Evolutionary conservation across 2,329 filamentous ascomycete species (phyloP).

Genomic region (Ophiosphaerella narmari): DNA sequence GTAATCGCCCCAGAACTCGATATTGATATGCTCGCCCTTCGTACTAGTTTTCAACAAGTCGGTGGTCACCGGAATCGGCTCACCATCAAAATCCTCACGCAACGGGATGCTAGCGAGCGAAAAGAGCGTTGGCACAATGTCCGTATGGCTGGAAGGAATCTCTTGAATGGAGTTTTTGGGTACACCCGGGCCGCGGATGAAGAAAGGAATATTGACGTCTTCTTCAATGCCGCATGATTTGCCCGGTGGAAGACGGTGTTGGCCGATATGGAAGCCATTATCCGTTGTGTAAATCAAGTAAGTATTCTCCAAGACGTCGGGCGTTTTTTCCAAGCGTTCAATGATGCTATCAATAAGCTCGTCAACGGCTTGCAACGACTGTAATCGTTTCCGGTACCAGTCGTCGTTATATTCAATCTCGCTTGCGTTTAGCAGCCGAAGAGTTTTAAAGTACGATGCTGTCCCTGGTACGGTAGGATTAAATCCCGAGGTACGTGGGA

Average conservation of each 20-base stretch:
- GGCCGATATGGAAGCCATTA: constrained; percentile 50
- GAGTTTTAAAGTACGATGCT: constrained; percentile 25
- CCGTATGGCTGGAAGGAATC: constrained; percentile 44
- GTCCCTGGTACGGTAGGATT: constrained; percentile 59
- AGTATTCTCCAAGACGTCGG: constrained; percentile 53
- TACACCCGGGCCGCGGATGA: constrained; percentile 47
- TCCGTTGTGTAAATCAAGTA: constrained; percentile 50
- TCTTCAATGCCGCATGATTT: constrained; percentile 49
- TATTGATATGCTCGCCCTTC: constrained; percentile 46
- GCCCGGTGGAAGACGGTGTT: constrained; percentile 48
- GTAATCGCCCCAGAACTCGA: constrained; percentile 49
- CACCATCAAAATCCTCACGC: constrained; percentile 45
- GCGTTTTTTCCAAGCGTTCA: constrained; percentile 46
- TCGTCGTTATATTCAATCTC: constrained; percentile 58
- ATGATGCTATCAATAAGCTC: constrained; percentile 58
- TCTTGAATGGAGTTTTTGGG: constrained; percentile 26
- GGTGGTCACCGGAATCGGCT: constrained; percentile 38
- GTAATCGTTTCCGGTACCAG: constrained; percentile 57
- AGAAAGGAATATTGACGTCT: constrained; percentile 50
- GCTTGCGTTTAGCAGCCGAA: constrained; percentile 49
- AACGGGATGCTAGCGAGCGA: constrained; percentile 38
- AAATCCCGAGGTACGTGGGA: constrained; percentile 68
- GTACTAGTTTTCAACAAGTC: constrained; percentile 2
- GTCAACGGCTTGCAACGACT: constrained; percentile 59
- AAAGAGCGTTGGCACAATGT: constrained; percentile 49